Evolutionary conservation across 2,329 filamentous ascomycete genomes (phyloP).

Genomic region (Penicillium sp.): DNA sequence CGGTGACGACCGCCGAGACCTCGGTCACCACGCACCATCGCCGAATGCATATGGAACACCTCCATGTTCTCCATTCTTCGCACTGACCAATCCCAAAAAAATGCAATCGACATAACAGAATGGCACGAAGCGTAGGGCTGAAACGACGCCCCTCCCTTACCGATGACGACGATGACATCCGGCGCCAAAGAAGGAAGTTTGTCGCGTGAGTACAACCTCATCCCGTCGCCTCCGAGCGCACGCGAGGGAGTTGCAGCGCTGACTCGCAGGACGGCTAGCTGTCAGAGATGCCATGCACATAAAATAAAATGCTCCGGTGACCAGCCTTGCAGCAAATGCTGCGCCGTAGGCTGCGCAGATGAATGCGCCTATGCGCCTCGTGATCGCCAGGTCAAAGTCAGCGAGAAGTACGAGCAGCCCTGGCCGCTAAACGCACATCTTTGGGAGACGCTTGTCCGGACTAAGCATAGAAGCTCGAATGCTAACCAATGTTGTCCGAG

Average conservation of each 20-base stretch:
- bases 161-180: constrained; percentile 15
- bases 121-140: constrained; percentile 15
- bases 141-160: constrained; percentile 14
- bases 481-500: not conserved
- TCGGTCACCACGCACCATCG: constrained; percentile 7
- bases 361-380: constrained; percentile 43
- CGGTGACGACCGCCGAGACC: constrained; percentile 10
- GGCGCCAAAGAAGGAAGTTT: constrained; percentile 29
- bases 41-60: constrained; percentile 6
- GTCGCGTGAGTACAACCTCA: constrained; percentile 27
- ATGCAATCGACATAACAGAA: constrained; percentile 7
- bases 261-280: constrained; percentile 33
- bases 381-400: constrained; percentile 45
- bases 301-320: constrained; percentile 51
- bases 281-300: constrained; percentile 46
- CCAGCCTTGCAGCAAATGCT: constrained; percentile 44
- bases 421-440: too few relatives aligned
- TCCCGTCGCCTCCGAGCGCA: not conserved
- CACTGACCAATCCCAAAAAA: constrained; percentile 11
- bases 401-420: constrained; percentile 32
- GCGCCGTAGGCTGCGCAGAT: constrained; percentile 35
- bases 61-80: not conserved
- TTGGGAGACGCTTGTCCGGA: too few relatives aligned
- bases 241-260: constrained; percentile 1
- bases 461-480: too few relatives aligned